Conservation (phyloP, 495 filamentous ascomycete genomes). For the Penicillium riverlandense region DNA sequence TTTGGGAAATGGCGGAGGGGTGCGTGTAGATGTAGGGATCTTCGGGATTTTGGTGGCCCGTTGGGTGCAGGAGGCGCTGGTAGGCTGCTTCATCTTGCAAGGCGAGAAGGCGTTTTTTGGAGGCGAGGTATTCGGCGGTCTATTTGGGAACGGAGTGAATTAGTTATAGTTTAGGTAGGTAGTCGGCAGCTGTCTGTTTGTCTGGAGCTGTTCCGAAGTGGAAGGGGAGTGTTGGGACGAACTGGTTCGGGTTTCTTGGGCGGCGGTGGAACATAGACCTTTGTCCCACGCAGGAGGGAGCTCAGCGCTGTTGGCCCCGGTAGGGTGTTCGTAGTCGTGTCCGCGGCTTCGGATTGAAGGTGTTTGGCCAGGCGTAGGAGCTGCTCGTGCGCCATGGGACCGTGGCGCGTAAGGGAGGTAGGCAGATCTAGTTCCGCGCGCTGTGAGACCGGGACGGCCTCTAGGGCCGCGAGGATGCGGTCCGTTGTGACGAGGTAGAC, state of each 20-base stretch:
- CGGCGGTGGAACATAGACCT: constrained; percentile 68
- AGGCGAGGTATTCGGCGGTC: constrained; percentile 78
- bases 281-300: constrained; percentile 60
- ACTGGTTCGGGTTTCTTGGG: constrained; percentile 75
- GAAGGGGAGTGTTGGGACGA: constrained; percentile 14
- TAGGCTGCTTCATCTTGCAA: constrained; percentile 76
- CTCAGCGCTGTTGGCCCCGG: constrained; percentile 42
- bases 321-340: constrained; percentile 1
- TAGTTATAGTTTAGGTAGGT: too few relatives aligned
- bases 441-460: constrained; percentile 27
- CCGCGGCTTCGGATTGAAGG: constrained; percentile 25
- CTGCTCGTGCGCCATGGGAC: constrained; percentile 74
- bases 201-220: not conserved
- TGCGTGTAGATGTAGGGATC: constrained; percentile 27
- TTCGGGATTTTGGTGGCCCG: constrained; percentile 31
- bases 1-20: not conserved
- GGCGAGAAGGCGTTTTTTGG: constrained; percentile 77
- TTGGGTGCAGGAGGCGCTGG: constrained; percentile 58
- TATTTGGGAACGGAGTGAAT: constrained; percentile 25
- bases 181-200: too few relatives aligned
- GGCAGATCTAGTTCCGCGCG: constrained; percentile 28
- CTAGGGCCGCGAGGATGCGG: constrained; percentile 58
- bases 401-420: constrained; percentile 41
- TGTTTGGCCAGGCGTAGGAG: constrained; percentile 59
- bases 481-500: constrained; percentile 71